Evolutionary conservation across 805 yeast species (phyloP), one percentile per base, ranked within the genome.

Genomic region (Saccharomycopsis sp.): DNA sequence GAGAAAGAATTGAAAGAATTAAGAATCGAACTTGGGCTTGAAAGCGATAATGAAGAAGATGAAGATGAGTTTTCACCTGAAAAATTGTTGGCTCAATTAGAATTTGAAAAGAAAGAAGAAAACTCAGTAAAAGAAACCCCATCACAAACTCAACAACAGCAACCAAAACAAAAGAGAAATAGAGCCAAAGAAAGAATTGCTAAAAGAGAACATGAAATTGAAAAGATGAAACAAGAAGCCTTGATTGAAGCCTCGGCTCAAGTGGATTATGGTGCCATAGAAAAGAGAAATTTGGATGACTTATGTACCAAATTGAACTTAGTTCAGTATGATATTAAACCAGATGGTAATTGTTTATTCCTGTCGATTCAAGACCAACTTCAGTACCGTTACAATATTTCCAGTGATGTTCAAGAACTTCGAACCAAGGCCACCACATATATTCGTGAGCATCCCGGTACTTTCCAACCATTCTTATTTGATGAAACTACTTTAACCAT

Each of bases 301-400:
- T 53, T 79, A 21, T 72, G 92, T 45, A 49, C 54, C 2, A 41
- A 69, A 20, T 63, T 69, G 25, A 61, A 67, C 3, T 61, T 85
- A n/a, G 53, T 48, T 17, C 76, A 79, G 48, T 60, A 67, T 46
- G 94, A 87, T 49, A 82, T 87, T 35, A 64, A 69, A 45, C 95
- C 97, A 0, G 97, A 89, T 58, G 98, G 97, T 0, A 89, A 89
- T 57, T 92, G 98, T 66, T 62, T 89, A 25, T 92, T 86, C 64
- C 83, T 89, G 3, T 79, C 95, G 0, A 69, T 89, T 15, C 66
- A 78, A 18, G 95, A 89, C 55, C 97, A 89, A 54, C 60, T 89
- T 46, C 49, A 54, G 35, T 42, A 52, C 3, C 70, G 94, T 18
- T 84, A 73, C 23, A 44, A 44, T 3, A 15, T 34, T 4, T 44